Base-by-base conservation (phyloP, 106 monocot species). In the Narthecium ossifragum region DNA sequence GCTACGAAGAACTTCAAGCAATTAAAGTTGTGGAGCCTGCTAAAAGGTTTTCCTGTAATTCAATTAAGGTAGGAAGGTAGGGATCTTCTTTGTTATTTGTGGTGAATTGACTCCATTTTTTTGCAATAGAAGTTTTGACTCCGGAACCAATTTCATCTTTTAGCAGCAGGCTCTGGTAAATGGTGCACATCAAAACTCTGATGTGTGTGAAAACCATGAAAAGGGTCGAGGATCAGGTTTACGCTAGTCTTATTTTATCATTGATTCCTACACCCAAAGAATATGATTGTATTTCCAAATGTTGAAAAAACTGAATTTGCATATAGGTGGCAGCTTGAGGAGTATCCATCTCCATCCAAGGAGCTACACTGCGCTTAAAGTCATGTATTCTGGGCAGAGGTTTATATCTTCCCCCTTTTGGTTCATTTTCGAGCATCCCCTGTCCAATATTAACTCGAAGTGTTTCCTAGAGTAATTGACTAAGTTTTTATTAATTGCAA, bases 331-430 rank as follows among this genome's bases (percentile, higher is more conserved):
- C 59, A 26, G 59, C 8, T 12, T 24, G 31, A 73, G 62, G 66
- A 61, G 24, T 20, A 28, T 72, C 14, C 55, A 64, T 33, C 38
- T 48, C 38, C 68, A 48, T 75, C 31, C 64, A 25, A 76, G 62
- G 46, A 72, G 79, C 79, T 67, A 70, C 59, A 68, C 83, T 53
- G 87, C 87, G 66, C 59, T 88, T 37, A 83, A 82, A 67, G 58
- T 88, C 64, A 67, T 79, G 72, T 88, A 88, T 60, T 88, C 79
- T 76, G 82, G 87, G 24, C 78, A 82, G 57, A 88, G 87, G 87
- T 88, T 25, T 27, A 7, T 37, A 34, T 57, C 37, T 33, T 34
- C 29, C 27, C n/a, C n/a, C n/a, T n/a, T n/a, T n/a, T n/a, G n/a
- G n/a, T n/a, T n/a, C n/a, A n/a, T n/a, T n/a, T n/a, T n/a, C n/a